Evolutionary conservation across 768 basidiomycete species (phyloP), one percentile per base, ranked within the genome.

Genomic region (Auricularia sp.): DNA sequence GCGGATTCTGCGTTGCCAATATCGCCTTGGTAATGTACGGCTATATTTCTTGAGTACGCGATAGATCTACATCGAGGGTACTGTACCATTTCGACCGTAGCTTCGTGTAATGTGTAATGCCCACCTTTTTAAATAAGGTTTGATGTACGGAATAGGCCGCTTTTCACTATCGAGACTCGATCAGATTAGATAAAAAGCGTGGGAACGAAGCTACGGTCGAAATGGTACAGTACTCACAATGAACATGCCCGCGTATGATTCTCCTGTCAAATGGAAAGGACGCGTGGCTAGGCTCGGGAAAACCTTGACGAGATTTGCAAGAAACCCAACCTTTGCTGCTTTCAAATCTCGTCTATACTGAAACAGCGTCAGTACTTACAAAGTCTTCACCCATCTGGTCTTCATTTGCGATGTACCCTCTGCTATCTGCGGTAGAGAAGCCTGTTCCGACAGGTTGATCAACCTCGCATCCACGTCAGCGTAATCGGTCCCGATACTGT

Each of bases 21-120:
- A 88, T 86, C 13, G 86, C 77, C 73, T 89, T 88, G 67, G 85
- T 76, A 69, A 91, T 90, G 71, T 90, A 90, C 10, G 89, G 88
- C 87, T 90, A 51, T 5, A 33, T 21, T 35, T 37, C 21, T 16
- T 34, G 58, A 42, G 35, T 37, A 35, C 21, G 29, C 14, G 34
- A 10, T 18, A 16, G 33, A 18, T 33, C 24, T 24, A 24, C 24
- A 24, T 24, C 24, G 24, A 24, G 24, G 24, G 24, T 24, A n/a
- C n/a, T n/a, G n/a, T n/a, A n/a, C n/a, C n/a, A n/a, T n/a, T n/a
- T n/a, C n/a, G n/a, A n/a, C n/a, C n/a, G n/a, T n/a, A n/a, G n/a
- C n/a, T n/a, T n/a, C n/a, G n/a, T n/a, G n/a, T n/a, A n/a, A n/a
- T n/a, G n/a, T n/a, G n/a, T n/a, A n/a, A n/a, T n/a, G n/a, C n/a